Evolutionary conservation across 2,329 filamentous ascomycete genomes (phyloP).

Genomic region (Cryphonectria radicalis): DNA sequence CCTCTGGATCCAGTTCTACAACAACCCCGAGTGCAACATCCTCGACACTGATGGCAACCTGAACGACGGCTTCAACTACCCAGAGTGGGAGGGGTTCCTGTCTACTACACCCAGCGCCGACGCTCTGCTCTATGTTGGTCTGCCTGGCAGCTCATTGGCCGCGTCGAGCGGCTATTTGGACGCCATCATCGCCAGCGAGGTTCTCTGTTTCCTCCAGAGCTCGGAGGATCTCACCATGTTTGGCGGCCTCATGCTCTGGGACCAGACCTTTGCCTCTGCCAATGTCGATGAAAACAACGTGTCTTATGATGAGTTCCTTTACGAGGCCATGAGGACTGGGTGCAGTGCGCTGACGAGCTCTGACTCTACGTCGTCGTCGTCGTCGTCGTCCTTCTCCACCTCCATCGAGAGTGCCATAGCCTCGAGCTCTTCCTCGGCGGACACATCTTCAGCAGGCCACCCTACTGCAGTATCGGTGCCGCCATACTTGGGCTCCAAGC

Average conservation of each 20-base stretch:
- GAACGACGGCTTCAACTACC: conserved; percentile 42
- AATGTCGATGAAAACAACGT: conserved; percentile 26
- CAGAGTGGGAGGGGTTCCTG: conserved; percentile 41
- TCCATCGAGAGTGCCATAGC: background rate
- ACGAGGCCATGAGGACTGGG: conserved; percentile 30
- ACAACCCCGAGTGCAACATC: conserved; percentile 48
- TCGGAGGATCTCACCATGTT: conserved; percentile 33
- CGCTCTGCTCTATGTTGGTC: conserved; percentile 46
- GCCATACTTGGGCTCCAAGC: background rate
- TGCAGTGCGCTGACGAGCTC: conserved; percentile 24
- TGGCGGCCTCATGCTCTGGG: conserved; percentile 43
- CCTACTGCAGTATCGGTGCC: background rate
- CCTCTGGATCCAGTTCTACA: conserved; percentile 54
- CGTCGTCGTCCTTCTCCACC: background rate
- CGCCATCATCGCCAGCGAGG: conserved; percentile 27
- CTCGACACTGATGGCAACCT: conserved; percentile 33
- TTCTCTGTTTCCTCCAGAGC: conserved; percentile 35
- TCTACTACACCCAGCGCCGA: conserved; percentile 38
- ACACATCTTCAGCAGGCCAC: background rate
- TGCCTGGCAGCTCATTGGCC: conserved; percentile 38
- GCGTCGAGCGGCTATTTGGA: conserved; percentile 37
- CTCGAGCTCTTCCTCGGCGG: background rate
- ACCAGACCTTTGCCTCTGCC: conserved; percentile 32
- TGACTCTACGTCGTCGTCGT: conserved; percentile 22
- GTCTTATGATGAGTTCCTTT: conserved; percentile 35